Evolutionary conservation across 495 filamentous ascomycete genomes (phyloP).

Genomic region (Xylaria flabelliformis): DNA sequence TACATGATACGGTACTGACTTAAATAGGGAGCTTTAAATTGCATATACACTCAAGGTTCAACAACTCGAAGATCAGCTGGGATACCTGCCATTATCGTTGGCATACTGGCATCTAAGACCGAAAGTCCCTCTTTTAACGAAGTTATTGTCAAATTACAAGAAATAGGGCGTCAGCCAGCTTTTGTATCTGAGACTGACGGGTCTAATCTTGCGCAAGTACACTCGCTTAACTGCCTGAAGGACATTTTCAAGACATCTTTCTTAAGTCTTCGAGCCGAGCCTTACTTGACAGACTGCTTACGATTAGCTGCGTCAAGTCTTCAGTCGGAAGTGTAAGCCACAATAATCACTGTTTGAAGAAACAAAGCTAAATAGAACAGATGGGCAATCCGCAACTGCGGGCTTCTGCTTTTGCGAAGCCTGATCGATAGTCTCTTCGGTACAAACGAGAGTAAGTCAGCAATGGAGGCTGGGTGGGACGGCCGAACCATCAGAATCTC

Average conservation of each 20-base stretch:
- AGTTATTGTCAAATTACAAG: conserved; percentile 54
- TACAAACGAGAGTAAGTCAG: conserved; percentile 61
- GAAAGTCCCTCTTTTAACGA: conserved; percentile 57
- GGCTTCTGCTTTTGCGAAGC: conserved; percentile 85
- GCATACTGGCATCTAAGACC: conserved; percentile 68
- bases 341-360: conserved; percentile 28
- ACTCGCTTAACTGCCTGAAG: conserved; percentile 90
- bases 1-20: not conserved
- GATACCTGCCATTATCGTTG: conserved; percentile 82
- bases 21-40: conserved; percentile 61
- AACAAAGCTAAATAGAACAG: conserved; percentile 48
- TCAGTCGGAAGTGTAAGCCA: conserved; percentile 66
- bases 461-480: conserved; percentile 58
- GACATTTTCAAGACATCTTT: conserved; percentile 83
- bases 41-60: conserved; percentile 72
- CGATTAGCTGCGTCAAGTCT: conserved; percentile 76
- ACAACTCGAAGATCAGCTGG: conserved; percentile 94
- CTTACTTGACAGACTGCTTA: conserved; percentile 72
- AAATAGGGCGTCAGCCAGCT: conserved; percentile 63
- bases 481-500: conserved; percentile 59
- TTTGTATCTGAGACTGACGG: conserved; percentile 59
- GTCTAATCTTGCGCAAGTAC: conserved; percentile 83
- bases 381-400: conserved; percentile 94
- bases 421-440: conserved; percentile 79
- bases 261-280: conserved; percentile 67